These are phyloP conservation scores for Kodamaea sagamina DNA, from an alignment of 805 yeast genomes.

Conservation along the genomic window DNA sequence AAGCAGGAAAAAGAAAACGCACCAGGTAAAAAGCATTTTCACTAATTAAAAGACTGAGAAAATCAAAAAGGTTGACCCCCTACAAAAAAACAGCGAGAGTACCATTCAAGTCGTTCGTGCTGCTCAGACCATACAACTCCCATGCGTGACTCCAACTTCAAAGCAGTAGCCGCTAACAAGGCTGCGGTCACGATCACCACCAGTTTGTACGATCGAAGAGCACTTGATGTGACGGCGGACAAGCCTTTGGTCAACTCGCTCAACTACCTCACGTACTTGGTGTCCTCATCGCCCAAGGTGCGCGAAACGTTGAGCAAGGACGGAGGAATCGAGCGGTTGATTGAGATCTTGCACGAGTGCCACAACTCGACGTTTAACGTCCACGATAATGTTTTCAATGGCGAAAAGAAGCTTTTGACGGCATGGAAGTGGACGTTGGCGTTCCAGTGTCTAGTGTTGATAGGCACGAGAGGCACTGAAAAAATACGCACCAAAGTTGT, in stretches of 20 bases:
- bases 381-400: slow-evolving; percentile 34
- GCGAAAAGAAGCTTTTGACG: slow-evolving; percentile 54
- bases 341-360: slow-evolving; percentile 83
- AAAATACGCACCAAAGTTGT: slow-evolving; percentile 81
- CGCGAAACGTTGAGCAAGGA: slow-evolving; percentile 86
- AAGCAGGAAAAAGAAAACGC: slow-evolving; percentile 2
- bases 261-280: slow-evolving; percentile 84
- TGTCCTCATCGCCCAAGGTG: slow-evolving; percentile 83
- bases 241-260: slow-evolving; percentile 89
- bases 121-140: slow-evolving; percentile 1
- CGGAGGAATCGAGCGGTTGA: slow-evolving; percentile 89
- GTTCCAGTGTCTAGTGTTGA: slow-evolving; percentile 85
- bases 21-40: slow-evolving; percentile 4
- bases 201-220: slow-evolving; percentile 86
- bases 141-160: slow-evolving; percentile 91
- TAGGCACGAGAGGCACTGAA: slow-evolving; percentile 94
- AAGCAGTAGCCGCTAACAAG: slow-evolving; percentile 72
- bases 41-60: background rate
- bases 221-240: slow-evolving; percentile 86
- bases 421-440: slow-evolving; percentile 98
- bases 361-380: slow-evolving; percentile 39
- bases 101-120: slow-evolving; percentile 5
- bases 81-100: background rate
- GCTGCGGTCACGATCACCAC: slow-evolving; percentile 93
- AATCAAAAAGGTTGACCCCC: slow-evolving; percentile 3